Base-by-base conservation (phyloP, 352 stramenopile genomes). In the Globisporangium perplexum region DNA sequence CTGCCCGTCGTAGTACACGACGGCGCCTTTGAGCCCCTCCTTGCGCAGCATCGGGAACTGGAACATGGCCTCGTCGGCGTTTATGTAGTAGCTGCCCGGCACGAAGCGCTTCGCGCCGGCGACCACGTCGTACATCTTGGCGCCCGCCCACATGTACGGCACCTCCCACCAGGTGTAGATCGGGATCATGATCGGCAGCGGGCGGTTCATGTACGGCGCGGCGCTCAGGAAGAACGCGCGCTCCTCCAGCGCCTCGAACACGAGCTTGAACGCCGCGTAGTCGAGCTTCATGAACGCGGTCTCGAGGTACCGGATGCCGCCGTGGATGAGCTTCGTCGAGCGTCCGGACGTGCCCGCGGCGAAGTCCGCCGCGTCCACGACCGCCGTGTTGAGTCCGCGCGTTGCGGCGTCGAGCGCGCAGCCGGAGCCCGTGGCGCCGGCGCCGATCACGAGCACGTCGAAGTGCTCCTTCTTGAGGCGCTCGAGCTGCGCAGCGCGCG, bases 291-390 rank as follows among this genome's bases (percentile, higher is more conserved):
- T 87, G 68, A 98, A 97, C 17, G 93, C 92, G n/a, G 91, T 94
- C 66, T 98, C 92, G 33, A 98, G 69, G 71, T 98, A 98, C 7
- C 93, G 87, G 56, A 98, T 96, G 54, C 93, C 93, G 46, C 93
- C 93, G 72, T 98, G 93, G 61, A 98, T 97, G 42, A 98, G 86
- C 75, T 98, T 98, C 45, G 93, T 98, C 26, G 88, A 97, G 57
- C 93, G 77, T 14, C 88, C 86, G 0, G 89, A 97, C 24, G 93
- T 98, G 55, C 93, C 93, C 0, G 90, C 82, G 20, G 81, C 88
- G 67, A 98, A 98, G 71, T 98, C 93, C 51, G 83, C 77, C 26
- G 83, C 82, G 52, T 98, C 93, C 14, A 98, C 84, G 12, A 98
- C 76, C 7, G 91, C 93, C 38, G 91, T 96, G 63, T 95, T 96